These are phyloP conservation scores for Dianthus caryophyllus DNA, from an alignment of 148 eudicot species.

Conservation along the genomic window DNA sequence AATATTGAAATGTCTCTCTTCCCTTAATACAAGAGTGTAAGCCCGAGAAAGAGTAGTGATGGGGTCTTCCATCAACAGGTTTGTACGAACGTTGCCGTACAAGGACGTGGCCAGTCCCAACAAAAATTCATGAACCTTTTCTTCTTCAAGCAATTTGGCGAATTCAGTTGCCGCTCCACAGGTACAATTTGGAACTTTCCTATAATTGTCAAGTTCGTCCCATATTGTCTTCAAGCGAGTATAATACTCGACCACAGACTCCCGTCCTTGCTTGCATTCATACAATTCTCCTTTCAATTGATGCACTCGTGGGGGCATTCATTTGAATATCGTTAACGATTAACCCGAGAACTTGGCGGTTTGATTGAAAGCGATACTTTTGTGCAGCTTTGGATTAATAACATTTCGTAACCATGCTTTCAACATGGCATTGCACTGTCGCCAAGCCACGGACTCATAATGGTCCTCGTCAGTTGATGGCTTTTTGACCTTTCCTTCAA, in stretches of 20 bases:
- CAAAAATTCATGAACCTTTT: neutral
- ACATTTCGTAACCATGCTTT: neutral
- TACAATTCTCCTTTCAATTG: neutral
- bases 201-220: neutral
- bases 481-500: neutral
- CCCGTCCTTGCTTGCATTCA: neutral
- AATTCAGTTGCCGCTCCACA: neutral
- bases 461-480: neutral
- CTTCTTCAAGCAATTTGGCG: neutral
- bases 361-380: neutral
- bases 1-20: too few species aligned
- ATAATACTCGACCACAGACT: neutral
- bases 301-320: neutral
- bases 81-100: neutral
- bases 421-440: neutral
- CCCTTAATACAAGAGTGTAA: too few species aligned
- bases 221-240: neutral
- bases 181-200: neutral
- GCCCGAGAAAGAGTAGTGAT: neutral
- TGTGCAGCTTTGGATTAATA: neutral
- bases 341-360: neutral
- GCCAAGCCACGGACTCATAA: neutral
- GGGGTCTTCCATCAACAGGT: too few species aligned
- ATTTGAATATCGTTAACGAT: neutral
- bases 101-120: neutral